Percentiles rank a stretch among this genome's conserved stretches.
Conservation (phyloP, 352 stramenopile species). For the Pythium phragmiticola region DNA sequence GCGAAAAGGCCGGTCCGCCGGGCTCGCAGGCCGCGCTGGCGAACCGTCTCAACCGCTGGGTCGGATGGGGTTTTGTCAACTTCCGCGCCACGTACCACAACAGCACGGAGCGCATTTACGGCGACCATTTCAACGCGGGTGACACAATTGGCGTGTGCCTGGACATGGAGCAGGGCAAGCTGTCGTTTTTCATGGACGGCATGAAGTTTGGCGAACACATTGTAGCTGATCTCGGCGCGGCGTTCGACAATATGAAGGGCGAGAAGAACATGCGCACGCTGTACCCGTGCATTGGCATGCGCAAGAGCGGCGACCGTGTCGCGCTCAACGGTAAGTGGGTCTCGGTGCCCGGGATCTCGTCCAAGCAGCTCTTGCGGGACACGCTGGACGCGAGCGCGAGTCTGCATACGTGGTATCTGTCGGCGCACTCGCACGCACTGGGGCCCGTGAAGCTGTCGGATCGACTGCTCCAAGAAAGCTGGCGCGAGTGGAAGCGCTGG, state of each 20-base stretch:
- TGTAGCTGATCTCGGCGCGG: slow-evolving; percentile 95
- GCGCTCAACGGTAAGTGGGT: slow-evolving; percentile 95
- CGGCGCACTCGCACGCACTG: slow-evolving; percentile 31
- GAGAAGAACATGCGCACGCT: slow-evolving; percentile 87
- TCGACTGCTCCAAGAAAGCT: slow-evolving; percentile 67
- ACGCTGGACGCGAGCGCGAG: slow-evolving; percentile 88
- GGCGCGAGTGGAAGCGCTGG: slow-evolving; percentile 86
- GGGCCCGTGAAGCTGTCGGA: slow-evolving; percentile 48
- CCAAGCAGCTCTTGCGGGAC: slow-evolving; percentile 79
- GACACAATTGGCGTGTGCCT: slow-evolving; percentile 99
- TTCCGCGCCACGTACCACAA: slow-evolving; percentile 95
- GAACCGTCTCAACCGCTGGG: slow-evolving; percentile 86
- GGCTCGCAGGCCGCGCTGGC: slow-evolving; percentile 76
- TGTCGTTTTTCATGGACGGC: slow-evolving; percentile 99
- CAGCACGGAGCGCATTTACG: slow-evolving; percentile 89
- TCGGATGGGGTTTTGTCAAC: slow-evolving; percentile 97
- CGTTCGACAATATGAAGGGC: slow-evolving; percentile 93
- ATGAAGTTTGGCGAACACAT: slow-evolving; percentile 99
- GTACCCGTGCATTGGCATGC: slow-evolving; percentile 96
- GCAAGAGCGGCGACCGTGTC: slow-evolving; percentile 93
- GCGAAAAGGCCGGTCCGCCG: slow-evolving; percentile 84
- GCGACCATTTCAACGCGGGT: slow-evolving; percentile 89
- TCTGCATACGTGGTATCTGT: slow-evolving; percentile 80
- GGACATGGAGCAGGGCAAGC: slow-evolving; percentile 97
- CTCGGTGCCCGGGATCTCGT: slow-evolving; percentile 75